Evolutionary conservation across 345 rosid genomes (phyloP).

Genomic region (Hypericum perforatum): DNA sequence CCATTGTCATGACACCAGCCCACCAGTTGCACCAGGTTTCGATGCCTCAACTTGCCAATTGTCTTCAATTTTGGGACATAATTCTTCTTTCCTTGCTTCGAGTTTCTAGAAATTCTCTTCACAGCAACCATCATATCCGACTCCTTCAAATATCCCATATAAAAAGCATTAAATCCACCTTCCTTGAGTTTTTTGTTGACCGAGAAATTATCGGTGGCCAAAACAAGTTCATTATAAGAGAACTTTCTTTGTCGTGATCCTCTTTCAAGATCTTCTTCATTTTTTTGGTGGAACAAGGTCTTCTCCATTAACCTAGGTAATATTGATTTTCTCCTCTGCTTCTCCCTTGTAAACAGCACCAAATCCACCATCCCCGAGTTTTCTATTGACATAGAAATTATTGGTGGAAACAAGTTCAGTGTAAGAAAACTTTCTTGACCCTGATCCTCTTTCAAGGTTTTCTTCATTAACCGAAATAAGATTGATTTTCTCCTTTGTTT

Average conservation of each 20-base stretch:
- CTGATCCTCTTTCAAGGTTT: background rate
- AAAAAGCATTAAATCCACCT: conserved; percentile 55
- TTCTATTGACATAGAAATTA: background rate
- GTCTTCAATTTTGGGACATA: conserved; percentile 41
- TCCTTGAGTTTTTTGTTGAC: conserved; percentile 44
- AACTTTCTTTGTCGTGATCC: conserved; percentile 50
- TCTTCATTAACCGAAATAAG: too few relatives aligned
- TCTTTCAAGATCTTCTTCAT: conserved; percentile 43
- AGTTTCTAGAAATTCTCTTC: conserved; percentile 35
- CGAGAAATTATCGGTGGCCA: conserved; percentile 42
- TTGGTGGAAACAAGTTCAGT: background rate
- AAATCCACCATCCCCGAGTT: background rate
- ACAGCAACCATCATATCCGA: conserved; percentile 29
- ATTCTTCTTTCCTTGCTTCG: conserved; percentile 44
- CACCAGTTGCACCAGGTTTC: conserved; percentile 51
- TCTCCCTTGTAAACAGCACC: background rate
- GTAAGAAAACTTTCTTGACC: background rate
- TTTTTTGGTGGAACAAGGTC: too few relatives aligned
- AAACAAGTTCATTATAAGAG: conserved; percentile 30
- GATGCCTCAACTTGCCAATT: conserved; percentile 48
- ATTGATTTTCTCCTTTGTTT: background rate
- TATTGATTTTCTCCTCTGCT: conserved; percentile 12
- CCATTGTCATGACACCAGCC: conserved; percentile 61
- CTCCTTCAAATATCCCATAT: conserved; percentile 31
- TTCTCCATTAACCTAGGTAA: conserved; percentile 29